Base-by-base conservation (phyloP, 2,329 filamentous ascomycete species). In the Colletotrichum sansevieriae region DNA sequence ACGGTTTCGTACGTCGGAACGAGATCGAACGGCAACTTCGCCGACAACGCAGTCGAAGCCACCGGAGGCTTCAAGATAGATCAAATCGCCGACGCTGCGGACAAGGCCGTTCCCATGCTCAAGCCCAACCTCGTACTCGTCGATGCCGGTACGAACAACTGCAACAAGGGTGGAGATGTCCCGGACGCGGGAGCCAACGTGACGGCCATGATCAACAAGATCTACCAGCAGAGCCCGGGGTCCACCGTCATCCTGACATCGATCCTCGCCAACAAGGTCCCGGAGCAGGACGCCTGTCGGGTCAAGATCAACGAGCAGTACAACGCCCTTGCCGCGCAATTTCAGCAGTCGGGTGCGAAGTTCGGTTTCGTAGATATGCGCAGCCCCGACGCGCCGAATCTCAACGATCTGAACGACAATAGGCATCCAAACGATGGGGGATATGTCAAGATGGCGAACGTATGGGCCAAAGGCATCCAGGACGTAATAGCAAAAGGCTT, bases 91-190 rank as follows among this genome's bases (percentile, higher is more conserved):
- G 62, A 55, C 2, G 35, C 66, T 0, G 66, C 66, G 10, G 62
- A 68, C 6, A 18, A 33, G 2, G 55, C 66, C 5, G 62, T 68
- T 8, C 68, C 68, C 3, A 37, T 18, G 47, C 54, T 70, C 2
- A 57, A 65, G 43, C 73, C 73, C 1, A 74, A 74, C 20, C 61
- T 74, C n/a, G 61, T 74, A 3, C 66, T 73, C 4, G 49, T 73
- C 47, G 71, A 73, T 37, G 68, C 57, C 4, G 73, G 73, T 47
- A 74, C 73, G 59, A 74, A 74, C 60, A 70, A 74, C 41, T 72
- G 69, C 59, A 69, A 71, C 60, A 64, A 68, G 43, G 61, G 68
- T n/a, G 56, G 51, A 9, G 43, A 43, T 22, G 39, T 70, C 2
- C 58, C 68, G 2, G 68, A 68, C 25, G 68, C 68, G 10, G 64